Percentiles rank a stretch among this genome's conserved stretches.
Evolutionary conservation across 306 rosid genomes (phyloP).

Genomic region (Prosopis cineraria): DNA sequence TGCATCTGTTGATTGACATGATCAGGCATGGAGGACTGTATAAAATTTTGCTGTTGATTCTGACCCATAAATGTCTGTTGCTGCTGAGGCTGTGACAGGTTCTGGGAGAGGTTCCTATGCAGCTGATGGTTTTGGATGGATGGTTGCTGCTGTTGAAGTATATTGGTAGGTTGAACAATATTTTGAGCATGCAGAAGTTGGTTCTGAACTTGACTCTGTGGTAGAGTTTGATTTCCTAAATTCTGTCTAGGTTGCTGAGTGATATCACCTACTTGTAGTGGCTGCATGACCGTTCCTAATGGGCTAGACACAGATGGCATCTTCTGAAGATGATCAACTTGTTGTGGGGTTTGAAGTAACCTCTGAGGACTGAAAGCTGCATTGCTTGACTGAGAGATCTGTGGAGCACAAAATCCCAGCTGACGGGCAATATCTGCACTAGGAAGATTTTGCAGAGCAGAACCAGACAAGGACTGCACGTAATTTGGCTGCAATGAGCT

Average conservation of each 20-base stretch:
- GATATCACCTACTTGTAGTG: conserved; percentile 59
- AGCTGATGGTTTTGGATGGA: conserved; percentile 64
- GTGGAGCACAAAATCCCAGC: conserved; percentile 67
- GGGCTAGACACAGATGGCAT: conserved; percentile 50
- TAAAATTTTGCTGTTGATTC: conserved; percentile 64
- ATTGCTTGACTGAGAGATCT: conserved; percentile 63
- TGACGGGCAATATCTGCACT: conserved; percentile 74
- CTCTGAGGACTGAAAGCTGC: conserved; percentile 59
- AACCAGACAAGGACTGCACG: conserved; percentile 61
- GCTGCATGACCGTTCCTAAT: conserved; percentile 57
- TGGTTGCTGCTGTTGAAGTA: conserved; percentile 73
- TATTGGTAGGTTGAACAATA: conserved; percentile 51
- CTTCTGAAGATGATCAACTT: conserved; percentile 75
- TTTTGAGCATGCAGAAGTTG: conserved; percentile 73
- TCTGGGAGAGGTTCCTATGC: conserved; percentile 66
- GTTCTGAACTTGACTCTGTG: conserved; percentile 67
- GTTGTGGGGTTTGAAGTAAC: conserved; percentile 72
- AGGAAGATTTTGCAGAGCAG: conserved; percentile 66
- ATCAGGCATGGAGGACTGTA: conserved; percentile 57
- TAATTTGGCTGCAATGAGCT: conserved; percentile 75
- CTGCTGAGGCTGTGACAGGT: conserved; percentile 51
- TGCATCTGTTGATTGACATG: conserved; percentile 68
- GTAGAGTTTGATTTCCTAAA: conserved; percentile 58
- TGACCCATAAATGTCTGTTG: conserved; percentile 62
- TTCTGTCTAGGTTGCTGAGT: conserved; percentile 60